Conservation (phyloP, 306 rosid genomes). For the Fragaria vesca region DNA sequence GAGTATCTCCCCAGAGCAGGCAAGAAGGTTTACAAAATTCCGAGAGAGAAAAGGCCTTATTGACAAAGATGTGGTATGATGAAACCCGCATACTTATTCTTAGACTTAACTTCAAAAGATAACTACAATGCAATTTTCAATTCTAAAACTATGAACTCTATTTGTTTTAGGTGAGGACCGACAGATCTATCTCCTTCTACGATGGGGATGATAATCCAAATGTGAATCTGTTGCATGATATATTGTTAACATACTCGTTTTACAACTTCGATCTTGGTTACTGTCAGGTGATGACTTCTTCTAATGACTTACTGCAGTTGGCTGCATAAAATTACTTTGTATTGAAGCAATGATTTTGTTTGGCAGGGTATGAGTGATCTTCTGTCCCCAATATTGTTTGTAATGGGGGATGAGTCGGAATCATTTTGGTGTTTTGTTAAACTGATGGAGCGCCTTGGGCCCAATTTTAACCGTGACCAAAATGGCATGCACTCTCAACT, state of each 20-base stretch:
- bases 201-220: slow-evolving; percentile 96
- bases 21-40: slow-evolving; percentile 90
- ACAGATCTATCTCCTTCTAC: slow-evolving; percentile 67
- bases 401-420: slow-evolving; percentile 83
- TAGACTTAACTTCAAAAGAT: slow-evolving; percentile 15
- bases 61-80: slow-evolving; percentile 94
- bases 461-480: slow-evolving; percentile 98
- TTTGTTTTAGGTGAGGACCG: slow-evolving; percentile 82
- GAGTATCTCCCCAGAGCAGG: slow-evolving; percentile 84
- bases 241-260: slow-evolving; percentile 88
- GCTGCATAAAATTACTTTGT: not conserved
- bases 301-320: slow-evolving; percentile 18
- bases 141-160: slow-evolving; percentile 28
- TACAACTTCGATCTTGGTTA: slow-evolving; percentile 99
- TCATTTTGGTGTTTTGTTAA: slow-evolving; percentile 98
- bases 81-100: slow-evolving; percentile 23
- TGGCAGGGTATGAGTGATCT: slow-evolving; percentile 98
- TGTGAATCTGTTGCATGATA: slow-evolving; percentile 76
- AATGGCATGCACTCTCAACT: slow-evolving; percentile 99
- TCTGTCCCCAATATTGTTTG: slow-evolving; percentile 85
- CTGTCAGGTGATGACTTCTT: slow-evolving; percentile 73
- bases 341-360: slow-evolving; percentile 5
- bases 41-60: slow-evolving; percentile 97
- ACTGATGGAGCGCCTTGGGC: slow-evolving; percentile 93
- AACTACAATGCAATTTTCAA: slow-evolving; percentile 20